phyloP scores from a whole-genome alignment of 345 rosid species.

The Kernera saxatilis region DNA sequence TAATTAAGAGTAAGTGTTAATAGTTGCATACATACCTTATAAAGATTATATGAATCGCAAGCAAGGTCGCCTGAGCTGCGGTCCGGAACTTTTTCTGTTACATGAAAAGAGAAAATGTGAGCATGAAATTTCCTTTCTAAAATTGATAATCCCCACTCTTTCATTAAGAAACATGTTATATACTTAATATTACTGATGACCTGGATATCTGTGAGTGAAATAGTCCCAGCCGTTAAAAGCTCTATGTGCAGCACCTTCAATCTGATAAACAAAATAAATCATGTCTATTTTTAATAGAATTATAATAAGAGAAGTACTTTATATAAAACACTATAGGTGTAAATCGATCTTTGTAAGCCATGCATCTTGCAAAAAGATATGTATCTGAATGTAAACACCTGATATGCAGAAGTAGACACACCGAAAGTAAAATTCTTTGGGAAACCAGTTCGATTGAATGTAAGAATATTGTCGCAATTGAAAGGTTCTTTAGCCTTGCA shows the following conservation, averaged over 20 bases:
- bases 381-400: not conserved
- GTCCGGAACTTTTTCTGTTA: constrained; percentile 18
- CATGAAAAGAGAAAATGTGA: not conserved
- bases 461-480: not conserved
- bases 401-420: constrained; percentile 16
- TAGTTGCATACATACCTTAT: not conserved
- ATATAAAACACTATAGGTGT: no score
- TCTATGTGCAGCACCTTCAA: constrained; percentile 20
- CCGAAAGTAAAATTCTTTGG: not conserved
- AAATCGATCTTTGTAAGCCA: not conserved
- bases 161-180: no score
- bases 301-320: no score
- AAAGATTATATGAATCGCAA: constrained; percentile 8
- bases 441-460: constrained; percentile 2
- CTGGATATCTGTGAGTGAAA: constrained; percentile 20
- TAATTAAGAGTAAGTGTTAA: no score
- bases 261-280: not conserved
- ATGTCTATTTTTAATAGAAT: no score
- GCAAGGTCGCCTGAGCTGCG: constrained; percentile 8
- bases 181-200: no score
- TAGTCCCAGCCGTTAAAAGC: constrained; percentile 16
- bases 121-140: not conserved
- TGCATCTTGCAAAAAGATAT: not conserved
- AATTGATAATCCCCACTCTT: no score
- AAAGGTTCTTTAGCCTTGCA: constrained; percentile 10